A percentile compares a stretch with the other conserved stretches of the same genome.
Conservation (phyloP, 495 filamentous ascomycete species). For the Daldinia bambusicola region DNA sequence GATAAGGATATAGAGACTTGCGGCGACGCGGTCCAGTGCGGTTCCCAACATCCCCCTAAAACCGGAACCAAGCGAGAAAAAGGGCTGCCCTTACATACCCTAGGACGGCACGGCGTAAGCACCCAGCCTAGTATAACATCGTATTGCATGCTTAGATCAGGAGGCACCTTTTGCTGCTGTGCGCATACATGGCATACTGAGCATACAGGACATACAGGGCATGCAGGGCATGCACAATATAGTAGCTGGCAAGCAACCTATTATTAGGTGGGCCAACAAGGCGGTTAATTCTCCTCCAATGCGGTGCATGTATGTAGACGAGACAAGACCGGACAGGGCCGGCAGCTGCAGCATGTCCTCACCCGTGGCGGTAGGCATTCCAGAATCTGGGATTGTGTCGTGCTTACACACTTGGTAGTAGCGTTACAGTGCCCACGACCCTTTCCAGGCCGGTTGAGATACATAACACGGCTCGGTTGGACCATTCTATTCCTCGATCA, state of each 20-base stretch:
- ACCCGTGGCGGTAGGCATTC: slow-evolving; percentile 40
- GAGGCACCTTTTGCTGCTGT: slow-evolving; percentile 3
- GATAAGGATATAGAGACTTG: background rate
- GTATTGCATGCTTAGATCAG: slow-evolving; percentile 9
- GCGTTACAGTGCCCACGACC: slow-evolving; percentile 39
- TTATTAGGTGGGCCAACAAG: slow-evolving; percentile 30
- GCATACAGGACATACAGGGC: background rate
- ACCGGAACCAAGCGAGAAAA: slow-evolving; percentile 16
- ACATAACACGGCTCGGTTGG: slow-evolving; percentile 35
- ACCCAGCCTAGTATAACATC: slow-evolving; percentile 8
- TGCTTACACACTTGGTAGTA: slow-evolving; percentile 34
- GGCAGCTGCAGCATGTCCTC: slow-evolving; percentile 41
- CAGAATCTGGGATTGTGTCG: slow-evolving; percentile 46
- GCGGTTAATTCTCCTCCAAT: slow-evolving; percentile 35
- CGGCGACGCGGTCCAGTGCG: slow-evolving; percentile 3
- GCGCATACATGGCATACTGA: background rate
- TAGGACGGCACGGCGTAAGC: slow-evolving; percentile 6
- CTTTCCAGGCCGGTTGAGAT: slow-evolving; percentile 37
- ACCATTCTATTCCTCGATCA: slow-evolving; percentile 30
- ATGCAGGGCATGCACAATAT: slow-evolving; percentile 17
- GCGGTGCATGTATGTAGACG: slow-evolving; percentile 38
- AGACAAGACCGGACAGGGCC: slow-evolving; percentile 28
- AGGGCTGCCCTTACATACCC: slow-evolving; percentile 7
- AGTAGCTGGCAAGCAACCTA: slow-evolving; percentile 15
- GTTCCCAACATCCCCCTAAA: slow-evolving; percentile 4